Conservation (phyloP, 1,139 yeast genomes). For the Taphrina confusa region DNA sequence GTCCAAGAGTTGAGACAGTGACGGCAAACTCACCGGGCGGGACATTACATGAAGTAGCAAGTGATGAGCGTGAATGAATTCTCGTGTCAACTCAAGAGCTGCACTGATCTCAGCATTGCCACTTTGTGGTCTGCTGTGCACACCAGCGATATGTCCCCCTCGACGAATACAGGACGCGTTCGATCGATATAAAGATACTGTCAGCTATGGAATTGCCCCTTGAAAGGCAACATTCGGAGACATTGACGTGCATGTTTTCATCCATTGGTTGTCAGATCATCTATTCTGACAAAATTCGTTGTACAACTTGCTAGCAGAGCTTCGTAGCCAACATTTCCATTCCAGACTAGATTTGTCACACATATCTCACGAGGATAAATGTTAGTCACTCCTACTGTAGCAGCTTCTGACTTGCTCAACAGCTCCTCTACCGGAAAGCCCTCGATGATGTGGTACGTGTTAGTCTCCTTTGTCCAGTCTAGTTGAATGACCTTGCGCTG, state of each 20-base stretch:
- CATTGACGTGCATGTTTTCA: neutral
- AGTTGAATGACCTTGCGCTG: conserved; percentile 7
- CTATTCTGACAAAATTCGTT: conserved; percentile 4
- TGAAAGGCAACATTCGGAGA: neutral
- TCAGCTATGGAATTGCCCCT: too few species aligned
- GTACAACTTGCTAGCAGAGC: conserved; percentile 17
- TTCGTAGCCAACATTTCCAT: conserved; percentile 9
- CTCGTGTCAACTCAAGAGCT: too few species aligned
- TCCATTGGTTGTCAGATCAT: neutral
- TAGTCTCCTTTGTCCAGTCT: neutral
- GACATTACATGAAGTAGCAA: too few species aligned
- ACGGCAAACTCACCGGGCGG: too few species aligned
- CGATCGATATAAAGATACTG: too few species aligned
- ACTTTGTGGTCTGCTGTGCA: too few species aligned
- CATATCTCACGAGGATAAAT: conserved; percentile 6
- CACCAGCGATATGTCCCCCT: too few species aligned
- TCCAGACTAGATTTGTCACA: conserved; percentile 4
- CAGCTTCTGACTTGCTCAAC: conserved; percentile 2
- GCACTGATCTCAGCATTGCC: too few species aligned
- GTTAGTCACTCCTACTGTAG: neutral
- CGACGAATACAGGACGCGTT: too few species aligned
- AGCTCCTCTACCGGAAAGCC: neutral
- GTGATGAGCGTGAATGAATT: too few species aligned
- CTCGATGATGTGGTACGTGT: neutral
- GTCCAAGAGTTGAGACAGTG: neutral